A percentile compares a stretch with the other conserved stretches of the same genome.
Conservation (phyloP, 2,329 filamentous ascomycete genomes). For the Penicillium sp. region DNA sequence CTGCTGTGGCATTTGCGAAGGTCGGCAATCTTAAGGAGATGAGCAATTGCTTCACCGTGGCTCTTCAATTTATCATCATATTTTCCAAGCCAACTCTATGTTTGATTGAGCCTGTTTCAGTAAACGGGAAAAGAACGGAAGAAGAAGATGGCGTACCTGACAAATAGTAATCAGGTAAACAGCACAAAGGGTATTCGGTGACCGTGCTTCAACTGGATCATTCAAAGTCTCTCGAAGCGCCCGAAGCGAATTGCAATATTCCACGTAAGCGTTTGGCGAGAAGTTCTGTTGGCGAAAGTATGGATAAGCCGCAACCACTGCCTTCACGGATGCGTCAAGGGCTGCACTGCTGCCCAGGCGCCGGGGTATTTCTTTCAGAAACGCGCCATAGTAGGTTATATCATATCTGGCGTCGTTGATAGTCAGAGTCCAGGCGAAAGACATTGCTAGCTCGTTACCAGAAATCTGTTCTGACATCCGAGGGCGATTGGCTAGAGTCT, state of each 20-base stretch:
- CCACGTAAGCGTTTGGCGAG: conserved; percentile 18
- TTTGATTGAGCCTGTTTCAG: neutral
- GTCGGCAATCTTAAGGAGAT: conserved; percentile 24
- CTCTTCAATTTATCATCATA: conserved; percentile 21
- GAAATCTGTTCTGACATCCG: conserved; percentile 6
- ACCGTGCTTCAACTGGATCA: conserved; percentile 28
- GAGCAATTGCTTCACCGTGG: conserved; percentile 28
- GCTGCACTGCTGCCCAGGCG: conserved; percentile 29
- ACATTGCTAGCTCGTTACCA: conserved; percentile 16
- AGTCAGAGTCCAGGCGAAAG: conserved; percentile 23
- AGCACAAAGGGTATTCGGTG: conserved; percentile 34
- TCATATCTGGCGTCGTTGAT: conserved; percentile 31
- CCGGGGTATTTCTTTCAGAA: conserved; percentile 28
- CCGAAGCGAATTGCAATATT: conserved; percentile 30
- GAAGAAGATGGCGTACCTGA: conserved; percentile 25
- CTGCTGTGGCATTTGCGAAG: conserved; percentile 17
- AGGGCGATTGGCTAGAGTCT: neutral
- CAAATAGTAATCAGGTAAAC: conserved; percentile 36
- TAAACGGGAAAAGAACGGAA: neutral
- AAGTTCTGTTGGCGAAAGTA: conserved; percentile 23
- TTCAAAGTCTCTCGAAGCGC: conserved; percentile 30
- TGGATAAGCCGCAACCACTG: conserved; percentile 26
- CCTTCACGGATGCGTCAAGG: conserved; percentile 30
- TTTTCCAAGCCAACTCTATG: conserved; percentile 31
- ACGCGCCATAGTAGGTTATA: conserved; percentile 30